A percentile compares a stretch with the other conserved stretches of the same genome.
These are phyloP conservation scores for Debaryomyces robertsiae DNA, from an alignment of 1,139 yeast species.

Conservation along the genomic window DNA sequence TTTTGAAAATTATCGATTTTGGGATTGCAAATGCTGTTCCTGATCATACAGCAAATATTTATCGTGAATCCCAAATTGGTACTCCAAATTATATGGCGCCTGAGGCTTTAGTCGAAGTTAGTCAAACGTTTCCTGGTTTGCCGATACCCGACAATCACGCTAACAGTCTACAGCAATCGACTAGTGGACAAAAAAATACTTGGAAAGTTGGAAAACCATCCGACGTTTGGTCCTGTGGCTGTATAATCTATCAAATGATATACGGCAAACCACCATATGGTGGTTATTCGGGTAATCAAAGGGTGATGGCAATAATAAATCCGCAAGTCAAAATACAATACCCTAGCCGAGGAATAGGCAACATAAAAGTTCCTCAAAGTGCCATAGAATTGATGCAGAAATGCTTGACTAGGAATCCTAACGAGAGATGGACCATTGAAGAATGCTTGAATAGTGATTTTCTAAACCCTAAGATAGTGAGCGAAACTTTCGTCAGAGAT, in stretches of 20 bases:
- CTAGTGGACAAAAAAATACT: slow-evolving; percentile 39
- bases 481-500: slow-evolving; percentile 66
- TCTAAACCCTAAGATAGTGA: slow-evolving; percentile 73
- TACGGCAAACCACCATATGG: slow-evolving; percentile 95
- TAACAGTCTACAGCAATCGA: slow-evolving; percentile 14
- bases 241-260: slow-evolving; percentile 93
- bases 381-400: slow-evolving; percentile 72
- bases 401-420: slow-evolving; percentile 76
- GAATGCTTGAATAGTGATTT: slow-evolving; percentile 61
- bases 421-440: slow-evolving; percentile 64
- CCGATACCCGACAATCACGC: slow-evolving; percentile 22
- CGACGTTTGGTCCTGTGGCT: slow-evolving; percentile 98
- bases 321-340: slow-evolving; percentile 78
- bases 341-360: slow-evolving; percentile 65
- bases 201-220: slow-evolving; percentile 96
- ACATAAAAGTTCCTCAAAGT: slow-evolving; percentile 64
- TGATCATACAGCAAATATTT: slow-evolving; percentile 87
- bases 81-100: slow-evolving; percentile 99
- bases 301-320: slow-evolving; percentile 83
- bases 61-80: slow-evolving; percentile 89
- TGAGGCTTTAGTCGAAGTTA: slow-evolving; percentile 78
- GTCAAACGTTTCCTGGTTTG: slow-evolving; percentile 33
- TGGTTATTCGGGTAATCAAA: slow-evolving; percentile 71
- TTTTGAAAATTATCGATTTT: slow-evolving; percentile 87
- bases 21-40: slow-evolving; percentile 96